Base-by-base conservation (phyloP, 2,329 filamentous ascomycete species). In the Claviceps fusiformis region DNA sequence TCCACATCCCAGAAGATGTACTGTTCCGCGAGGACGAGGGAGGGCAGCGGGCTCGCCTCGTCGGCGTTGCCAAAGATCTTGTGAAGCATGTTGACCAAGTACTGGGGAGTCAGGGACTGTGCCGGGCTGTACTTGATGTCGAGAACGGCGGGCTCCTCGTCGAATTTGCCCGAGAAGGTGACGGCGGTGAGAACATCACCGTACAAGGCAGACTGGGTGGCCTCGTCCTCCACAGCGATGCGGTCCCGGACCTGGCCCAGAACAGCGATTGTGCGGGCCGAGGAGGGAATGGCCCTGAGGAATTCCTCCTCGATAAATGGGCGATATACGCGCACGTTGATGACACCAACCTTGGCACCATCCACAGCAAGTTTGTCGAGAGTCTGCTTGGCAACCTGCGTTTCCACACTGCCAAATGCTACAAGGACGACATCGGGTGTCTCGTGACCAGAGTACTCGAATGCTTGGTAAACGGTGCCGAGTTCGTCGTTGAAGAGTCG, bases 291-390 rank as follows among this genome's bases (percentile, higher is more conserved):
- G 11, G 81, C 80, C 61, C 86, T 83, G 59, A 97, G 75, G 77
- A 98, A 97, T 53, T 89, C 87, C 68, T 96, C 90, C 73, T 98
- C 93, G 37, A 93, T 82, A 65, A 98, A 97, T 17, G 93, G 93
- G 47, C 92, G 83, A 76, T 97, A 98, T 55, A 98, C 79, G 60
- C 93, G 87, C 50, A 97, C 92, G 63, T 89, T 92, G 70, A 98
- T 78, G 44, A 92, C 86, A 63, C 93, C 93, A 58, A 96, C 81
- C 72, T 85, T 89, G 66, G 80, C 79, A 60, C 86, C 90, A 59
- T 85, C 79, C 59, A 81, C 78, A 35, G 87, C 80, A 50, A 97
- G 76, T 45, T 84, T 82, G 47, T 77, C 75, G 11, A 89, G 83
- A 54, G 95, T 82, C 71, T 96, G 89, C 60, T 86, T 84, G 56